Evolutionary conservation across 352 stramenopile species (phyloP).

Genomic region (Globisporangium echinulatum): DNA sequence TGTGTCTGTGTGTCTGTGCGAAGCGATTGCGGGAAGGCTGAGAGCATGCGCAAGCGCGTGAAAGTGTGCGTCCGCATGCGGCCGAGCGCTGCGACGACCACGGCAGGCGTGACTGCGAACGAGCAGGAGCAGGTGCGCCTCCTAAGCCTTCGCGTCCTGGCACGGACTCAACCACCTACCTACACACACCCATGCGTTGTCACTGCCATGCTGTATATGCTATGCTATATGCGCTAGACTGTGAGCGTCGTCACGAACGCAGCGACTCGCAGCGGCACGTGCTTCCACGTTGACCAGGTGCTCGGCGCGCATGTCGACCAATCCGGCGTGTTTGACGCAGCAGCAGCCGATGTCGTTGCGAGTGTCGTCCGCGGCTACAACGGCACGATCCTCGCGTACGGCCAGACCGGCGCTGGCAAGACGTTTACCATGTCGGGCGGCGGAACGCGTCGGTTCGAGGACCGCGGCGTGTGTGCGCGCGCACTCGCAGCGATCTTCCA

Average conservation of each 20-base stretch:
- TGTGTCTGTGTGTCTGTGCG: not conserved
- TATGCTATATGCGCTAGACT: constrained; percentile 19
- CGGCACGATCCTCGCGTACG: constrained; percentile 70
- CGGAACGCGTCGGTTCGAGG: constrained; percentile 37
- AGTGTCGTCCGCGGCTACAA: constrained; percentile 67
- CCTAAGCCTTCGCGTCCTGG: not conserved
- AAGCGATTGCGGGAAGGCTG: constrained; percentile 1
- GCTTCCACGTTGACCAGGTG: constrained; percentile 66
- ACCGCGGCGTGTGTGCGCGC: constrained; percentile 55
- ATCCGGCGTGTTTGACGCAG: constrained; percentile 38
- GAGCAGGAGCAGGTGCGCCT: constrained; percentile 31
- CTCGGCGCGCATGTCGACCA: constrained; percentile 35
- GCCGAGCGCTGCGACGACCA: constrained; percentile 13
- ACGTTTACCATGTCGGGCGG: constrained; percentile 70
- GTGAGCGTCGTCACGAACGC: constrained; percentile 61
- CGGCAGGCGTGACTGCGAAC: constrained; percentile 34
- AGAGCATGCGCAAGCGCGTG: constrained; percentile 50
- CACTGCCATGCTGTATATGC: not conserved
- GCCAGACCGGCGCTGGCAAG: constrained; percentile 69
- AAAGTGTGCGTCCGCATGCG: constrained; percentile 65
- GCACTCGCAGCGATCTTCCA: constrained; percentile 54
- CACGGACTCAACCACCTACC: not conserved
- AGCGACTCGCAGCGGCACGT: constrained; percentile 35
- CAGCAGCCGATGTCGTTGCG: constrained; percentile 46
- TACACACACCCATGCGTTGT: too few species aligned